Evolutionary conservation across 805 yeast species (phyloP).

Genomic region (Kuraishia cidri): DNA sequence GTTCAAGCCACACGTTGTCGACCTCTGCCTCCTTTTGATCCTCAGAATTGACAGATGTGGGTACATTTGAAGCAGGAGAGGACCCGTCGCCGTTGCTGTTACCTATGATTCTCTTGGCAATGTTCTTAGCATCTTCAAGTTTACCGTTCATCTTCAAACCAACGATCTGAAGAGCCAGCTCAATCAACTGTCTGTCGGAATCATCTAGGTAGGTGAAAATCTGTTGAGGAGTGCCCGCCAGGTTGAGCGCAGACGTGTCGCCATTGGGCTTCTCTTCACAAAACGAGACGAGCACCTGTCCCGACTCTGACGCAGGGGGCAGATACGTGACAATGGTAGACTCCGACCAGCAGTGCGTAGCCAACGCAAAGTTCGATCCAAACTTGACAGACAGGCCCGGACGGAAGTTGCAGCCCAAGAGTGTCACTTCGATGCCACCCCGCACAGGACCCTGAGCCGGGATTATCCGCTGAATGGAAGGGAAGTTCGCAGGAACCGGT

Average conservation of each 20-base stretch:
- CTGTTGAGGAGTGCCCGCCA: constrained; percentile 30
- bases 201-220: constrained; percentile 91
- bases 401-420: constrained; percentile 80
- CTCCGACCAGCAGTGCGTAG: constrained; percentile 95
- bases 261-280: constrained; percentile 17
- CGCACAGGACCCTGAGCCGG: constrained; percentile 95
- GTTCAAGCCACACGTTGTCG: constrained; percentile 38
- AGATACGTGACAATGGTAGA: constrained; percentile 87
- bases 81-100: constrained; percentile 26
- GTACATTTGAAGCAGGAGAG: constrained; percentile 8
- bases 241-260: neutral
- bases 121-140: constrained; percentile 88
- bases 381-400: constrained; percentile 79
- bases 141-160: constrained; percentile 96
- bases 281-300: constrained; percentile 88
- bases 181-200: constrained; percentile 89
- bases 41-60: constrained; percentile 8
- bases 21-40: constrained; percentile 7
- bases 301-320: constrained; percentile 86
- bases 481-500: constrained; percentile 26
- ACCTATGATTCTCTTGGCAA: constrained; percentile 87
- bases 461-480: constrained; percentile 75
- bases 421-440: constrained; percentile 94
- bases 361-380: constrained; percentile 70
- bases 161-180: constrained; percentile 90